These are phyloP conservation scores for Ilex paraguariensis DNA, from an alignment of 305 asterid species.

Conservation along the genomic window DNA sequence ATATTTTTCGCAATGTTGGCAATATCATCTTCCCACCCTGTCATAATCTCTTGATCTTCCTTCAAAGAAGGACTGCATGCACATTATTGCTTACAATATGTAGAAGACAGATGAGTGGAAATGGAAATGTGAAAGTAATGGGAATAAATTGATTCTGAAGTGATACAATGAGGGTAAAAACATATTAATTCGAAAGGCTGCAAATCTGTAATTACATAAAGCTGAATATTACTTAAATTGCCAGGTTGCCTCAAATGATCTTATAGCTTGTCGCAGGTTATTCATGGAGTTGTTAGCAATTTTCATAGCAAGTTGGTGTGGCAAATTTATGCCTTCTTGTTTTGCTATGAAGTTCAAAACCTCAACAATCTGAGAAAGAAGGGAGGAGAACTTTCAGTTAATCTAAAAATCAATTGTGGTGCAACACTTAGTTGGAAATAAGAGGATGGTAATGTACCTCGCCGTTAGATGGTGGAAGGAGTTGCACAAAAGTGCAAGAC, in stretches of 20 bases:
- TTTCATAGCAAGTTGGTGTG: slow-evolving; percentile 45
- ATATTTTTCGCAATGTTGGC: slow-evolving; percentile 63
- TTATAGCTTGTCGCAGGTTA: slow-evolving; percentile 83
- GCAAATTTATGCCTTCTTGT: slow-evolving; percentile 53
- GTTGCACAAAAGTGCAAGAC: slow-evolving; percentile 59
- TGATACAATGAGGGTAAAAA: no score
- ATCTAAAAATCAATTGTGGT: neutral
- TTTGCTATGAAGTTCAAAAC: slow-evolving; percentile 69
- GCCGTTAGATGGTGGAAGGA: slow-evolving; percentile 65
- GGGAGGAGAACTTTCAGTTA: neutral
- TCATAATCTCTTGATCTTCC: slow-evolving; percentile 66
- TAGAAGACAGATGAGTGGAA: no score
- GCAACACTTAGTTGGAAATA: no score
- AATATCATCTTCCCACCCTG: slow-evolving; percentile 86
- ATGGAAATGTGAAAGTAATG: no score
- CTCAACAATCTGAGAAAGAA: slow-evolving; percentile 44
- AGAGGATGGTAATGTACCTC: slow-evolving; percentile 36
- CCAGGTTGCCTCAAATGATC: slow-evolving; percentile 94
- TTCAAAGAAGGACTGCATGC: slow-evolving; percentile 41
- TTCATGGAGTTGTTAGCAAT: slow-evolving; percentile 69
- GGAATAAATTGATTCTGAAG: no score
- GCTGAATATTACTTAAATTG: slow-evolving; percentile 38
- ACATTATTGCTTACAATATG: slow-evolving; percentile 23
- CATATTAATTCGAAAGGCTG: no score
- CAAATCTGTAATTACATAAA: no score